Evolutionary conservation across 2,329 filamentous ascomycete species (phyloP), one percentile per base, ranked within the genome.

Genomic region (Beauveria medogensis): DNA sequence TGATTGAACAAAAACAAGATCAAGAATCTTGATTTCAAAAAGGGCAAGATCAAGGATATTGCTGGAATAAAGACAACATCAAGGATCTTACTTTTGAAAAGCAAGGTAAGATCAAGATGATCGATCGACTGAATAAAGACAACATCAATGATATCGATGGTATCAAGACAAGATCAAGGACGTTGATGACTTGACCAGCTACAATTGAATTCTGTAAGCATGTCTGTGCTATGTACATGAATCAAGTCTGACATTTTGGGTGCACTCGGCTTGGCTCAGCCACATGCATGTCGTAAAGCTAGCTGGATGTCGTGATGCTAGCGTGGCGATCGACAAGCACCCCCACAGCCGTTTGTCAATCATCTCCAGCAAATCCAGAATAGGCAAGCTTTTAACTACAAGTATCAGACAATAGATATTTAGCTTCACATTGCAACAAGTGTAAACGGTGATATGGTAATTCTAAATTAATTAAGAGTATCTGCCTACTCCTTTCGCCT

Each of bases 401-500:
- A n/a, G 18, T n/a, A 28, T 24, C 2, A 34, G 34, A 55, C 37
- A 22, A 18, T 20, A 12, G 12, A 22, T 30, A 9, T 30, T 30
- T 30, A 55, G 20, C 34, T 46, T 54, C 50, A 41, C 8, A 28
- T 18, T 16, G 5, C 34, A 37, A 22, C 30, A 18, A 18, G 22
- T 41, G 22, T 22, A 20, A 43, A 44, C 20, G 24, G n/a, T 28
- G 22, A 22, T 30, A n/a, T 46, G 26, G 46, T 58, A 58, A 58
- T 40, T 55, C 55, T 58, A 58, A 58, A 59, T 59, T 59, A 59
- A 59, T 59, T 54, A 59, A 59, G 40, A 54, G 50, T 53, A 47
- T 53, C 57, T 54, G 26, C 40, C 40, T 59, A 47, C 56, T 59
- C 57, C 57, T 9, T 59, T 59, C 57, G 57, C 57, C 57, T 47